These are phyloP conservation scores for Apiospora rasikravindrae DNA, from an alignment of 2,329 filamentous ascomycete species.

Conservation along the genomic window DNA sequence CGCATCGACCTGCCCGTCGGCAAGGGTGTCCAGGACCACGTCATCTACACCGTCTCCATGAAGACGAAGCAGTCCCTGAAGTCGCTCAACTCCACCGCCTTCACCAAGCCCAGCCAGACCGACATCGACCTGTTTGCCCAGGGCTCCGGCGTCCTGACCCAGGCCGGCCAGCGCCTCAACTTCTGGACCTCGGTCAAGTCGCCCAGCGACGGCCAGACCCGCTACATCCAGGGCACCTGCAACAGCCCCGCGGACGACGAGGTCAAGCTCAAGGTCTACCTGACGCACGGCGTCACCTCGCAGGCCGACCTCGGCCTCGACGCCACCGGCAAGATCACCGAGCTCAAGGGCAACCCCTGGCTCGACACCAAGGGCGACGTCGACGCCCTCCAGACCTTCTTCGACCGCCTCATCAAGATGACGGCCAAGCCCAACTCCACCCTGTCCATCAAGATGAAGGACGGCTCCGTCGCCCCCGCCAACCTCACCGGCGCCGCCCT, in stretches of 20 bases:
- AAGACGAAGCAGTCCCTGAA: constrained; percentile 22
- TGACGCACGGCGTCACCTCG: constrained; percentile 30
- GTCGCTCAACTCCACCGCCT: constrained; percentile 55
- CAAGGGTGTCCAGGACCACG: constrained; percentile 43
- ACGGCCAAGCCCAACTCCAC: constrained; percentile 23
- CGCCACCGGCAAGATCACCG: constrained; percentile 23
- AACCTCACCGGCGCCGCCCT: constrained; percentile 24
- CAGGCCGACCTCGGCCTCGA: constrained; percentile 25
- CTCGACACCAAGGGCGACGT: constrained; percentile 26
- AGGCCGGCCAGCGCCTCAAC: constrained; percentile 57
- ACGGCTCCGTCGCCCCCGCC: constrained; percentile 22
- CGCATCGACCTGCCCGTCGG: constrained; percentile 48
- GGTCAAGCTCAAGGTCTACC: constrained; percentile 28
- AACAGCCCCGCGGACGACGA: constrained; percentile 21
- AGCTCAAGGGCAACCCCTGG: constrained; percentile 25
- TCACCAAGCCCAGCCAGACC: constrained; percentile 39
- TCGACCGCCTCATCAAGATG: constrained; percentile 27
- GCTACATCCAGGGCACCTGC: constrained; percentile 28
- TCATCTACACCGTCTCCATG: constrained; percentile 25
- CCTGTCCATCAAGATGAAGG: constrained; percentile 22
- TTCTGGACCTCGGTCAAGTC: constrained; percentile 49
- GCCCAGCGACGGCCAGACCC: constrained; percentile 25
- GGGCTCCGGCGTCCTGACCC: constrained; percentile 54
- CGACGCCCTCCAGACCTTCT: constrained; percentile 24
- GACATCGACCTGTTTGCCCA: constrained; percentile 38